These are phyloP conservation scores for Yamadazyma conglobata DNA, from an alignment of 1,139 yeast species.

Conservation along the genomic window DNA sequence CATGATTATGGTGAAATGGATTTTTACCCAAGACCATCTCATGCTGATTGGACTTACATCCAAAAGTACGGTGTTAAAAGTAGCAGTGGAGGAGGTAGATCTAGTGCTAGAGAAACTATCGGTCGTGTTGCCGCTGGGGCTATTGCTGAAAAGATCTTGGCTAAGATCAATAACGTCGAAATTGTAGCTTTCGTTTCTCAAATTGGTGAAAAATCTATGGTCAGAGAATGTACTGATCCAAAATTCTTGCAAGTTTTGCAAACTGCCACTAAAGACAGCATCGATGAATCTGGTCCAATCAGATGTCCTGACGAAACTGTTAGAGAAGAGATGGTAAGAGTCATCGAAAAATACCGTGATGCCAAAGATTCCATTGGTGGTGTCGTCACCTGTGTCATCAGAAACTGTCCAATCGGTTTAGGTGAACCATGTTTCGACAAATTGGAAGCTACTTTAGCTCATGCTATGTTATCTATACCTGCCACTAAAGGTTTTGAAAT, in stretches of 20 bases:
- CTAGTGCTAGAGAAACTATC: constrained; percentile 95
- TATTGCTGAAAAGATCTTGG: constrained; percentile 86
- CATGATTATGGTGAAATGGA: constrained; percentile 94
- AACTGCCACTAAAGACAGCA: constrained; percentile 81
- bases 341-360: constrained; percentile 84
- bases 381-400: constrained; percentile 92
- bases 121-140: constrained; percentile 99
- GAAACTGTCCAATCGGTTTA: constrained; percentile 89
- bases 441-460: constrained; percentile 90
- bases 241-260: constrained; percentile 64
- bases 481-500: constrained; percentile 98
- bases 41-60: constrained; percentile 93
- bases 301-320: constrained; percentile 83
- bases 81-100: constrained; percentile 95
- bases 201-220: constrained; percentile 76
- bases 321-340: constrained; percentile 78
- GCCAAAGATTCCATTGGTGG: constrained; percentile 94
- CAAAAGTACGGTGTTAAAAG: constrained; percentile 90
- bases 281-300: constrained; percentile 84
- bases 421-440: constrained; percentile 99
- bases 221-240: constrained; percentile 64
- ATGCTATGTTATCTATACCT: constrained; percentile 96
- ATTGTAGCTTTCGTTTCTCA: constrained; percentile 94
- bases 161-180: constrained; percentile 77
- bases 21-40: constrained; percentile 94